Evolutionary conservation across 2,329 filamentous ascomycete species (phyloP).

Genomic region (Diaporthe humulicola): DNA sequence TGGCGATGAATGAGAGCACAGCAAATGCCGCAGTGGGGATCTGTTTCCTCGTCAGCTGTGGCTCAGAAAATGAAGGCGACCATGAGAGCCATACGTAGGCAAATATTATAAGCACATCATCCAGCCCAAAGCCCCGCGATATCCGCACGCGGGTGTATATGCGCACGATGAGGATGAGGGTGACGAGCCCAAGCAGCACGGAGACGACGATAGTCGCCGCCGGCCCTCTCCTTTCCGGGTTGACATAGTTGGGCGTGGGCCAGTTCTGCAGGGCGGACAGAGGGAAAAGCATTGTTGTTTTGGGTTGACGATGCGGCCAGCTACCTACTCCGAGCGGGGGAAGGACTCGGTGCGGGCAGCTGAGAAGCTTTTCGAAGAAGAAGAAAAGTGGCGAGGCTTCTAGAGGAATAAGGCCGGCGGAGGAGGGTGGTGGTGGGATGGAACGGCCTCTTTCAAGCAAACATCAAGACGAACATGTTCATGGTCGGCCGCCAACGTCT

Average conservation of each 20-base stretch:
- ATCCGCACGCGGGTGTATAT: conserved; percentile 52
- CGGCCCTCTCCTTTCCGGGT: conserved; percentile 50
- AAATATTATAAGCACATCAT: conserved; percentile 53
- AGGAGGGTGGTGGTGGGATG: conserved; percentile 16
- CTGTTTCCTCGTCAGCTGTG: conserved; percentile 39
- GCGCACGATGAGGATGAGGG: conserved; percentile 49
- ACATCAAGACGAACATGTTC: conserved; percentile 30
- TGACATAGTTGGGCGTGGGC: conserved; percentile 49
- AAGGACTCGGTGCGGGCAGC: conserved; percentile 7
- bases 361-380: conserved; percentile 6
- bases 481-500: background rate
- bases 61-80: background rate
- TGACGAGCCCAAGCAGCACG: conserved; percentile 47
- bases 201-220: conserved; percentile 46
- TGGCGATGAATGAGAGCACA: conserved; percentile 47
- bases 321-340: conserved; percentile 7
- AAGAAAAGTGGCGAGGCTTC: conserved; percentile 19
- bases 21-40: conserved; percentile 50
- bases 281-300: conserved; percentile 45
- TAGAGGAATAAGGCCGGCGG: background rate
- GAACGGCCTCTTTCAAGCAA: conserved; percentile 32
- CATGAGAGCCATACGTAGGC: conserved; percentile 49
- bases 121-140: conserved; percentile 52
- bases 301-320: background rate
- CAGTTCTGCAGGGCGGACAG: conserved; percentile 45